phyloP scores from a whole-genome alignment of 805 yeast genomes.

The Yarrowia yakushimensis region DNA sequence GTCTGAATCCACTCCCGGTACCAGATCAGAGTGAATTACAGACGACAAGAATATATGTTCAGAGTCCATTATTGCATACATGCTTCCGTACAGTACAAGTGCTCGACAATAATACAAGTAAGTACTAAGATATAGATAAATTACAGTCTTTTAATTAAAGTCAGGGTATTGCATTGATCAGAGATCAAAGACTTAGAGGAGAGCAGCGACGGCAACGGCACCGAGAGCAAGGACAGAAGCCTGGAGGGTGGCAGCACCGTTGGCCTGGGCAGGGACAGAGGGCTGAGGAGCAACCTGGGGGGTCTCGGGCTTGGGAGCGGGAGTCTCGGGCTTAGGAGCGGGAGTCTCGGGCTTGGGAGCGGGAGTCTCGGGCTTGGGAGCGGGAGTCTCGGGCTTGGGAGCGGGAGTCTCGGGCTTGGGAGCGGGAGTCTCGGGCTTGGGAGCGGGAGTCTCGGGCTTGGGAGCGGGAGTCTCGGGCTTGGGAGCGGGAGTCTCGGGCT shows the following conservation, averaged over 20 bases:
- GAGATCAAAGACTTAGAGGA: constrained; percentile 24
- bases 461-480: not conserved
- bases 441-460: constrained; percentile 1
- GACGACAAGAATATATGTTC: no score
- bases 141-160: constrained; percentile 15
- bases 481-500: constrained; percentile 7
- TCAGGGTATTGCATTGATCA: constrained; percentile 6
- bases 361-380: not conserved
- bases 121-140: no score
- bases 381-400: not conserved
- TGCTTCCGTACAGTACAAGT: no score
- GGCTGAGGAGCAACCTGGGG: constrained; percentile 21
- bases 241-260: constrained; percentile 19
- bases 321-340: not conserved
- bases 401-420: not conserved
- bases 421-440: constrained; percentile 6
- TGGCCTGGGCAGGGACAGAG: constrained; percentile 16
- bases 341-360: not conserved
- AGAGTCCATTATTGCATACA: no score
- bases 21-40: no score
- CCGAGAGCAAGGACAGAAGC: constrained; percentile 22
- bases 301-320: not conserved
- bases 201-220: constrained; percentile 24
- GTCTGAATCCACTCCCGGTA: no score
- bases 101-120: no score